Evolutionary conservation across 352 stramenopile species (phyloP).

Genomic region (Phytopythium litorale): DNA sequence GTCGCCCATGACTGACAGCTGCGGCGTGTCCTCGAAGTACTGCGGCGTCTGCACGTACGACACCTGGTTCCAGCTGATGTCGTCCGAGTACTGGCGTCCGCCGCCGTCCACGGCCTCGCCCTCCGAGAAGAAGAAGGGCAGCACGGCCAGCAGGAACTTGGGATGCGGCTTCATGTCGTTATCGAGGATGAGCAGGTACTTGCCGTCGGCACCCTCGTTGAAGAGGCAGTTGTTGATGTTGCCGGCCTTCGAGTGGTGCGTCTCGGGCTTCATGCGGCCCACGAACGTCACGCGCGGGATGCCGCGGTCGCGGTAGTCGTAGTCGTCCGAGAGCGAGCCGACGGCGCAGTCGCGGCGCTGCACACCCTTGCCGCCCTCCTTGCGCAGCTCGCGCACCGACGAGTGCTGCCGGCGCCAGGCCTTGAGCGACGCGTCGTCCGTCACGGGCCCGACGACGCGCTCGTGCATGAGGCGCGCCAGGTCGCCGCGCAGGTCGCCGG

Average conservation of each 20-base stretch:
- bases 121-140: conserved; percentile 90
- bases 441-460: conserved; percentile 70
- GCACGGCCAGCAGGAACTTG: conserved; percentile 82
- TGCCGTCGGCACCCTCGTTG: conserved; percentile 86
- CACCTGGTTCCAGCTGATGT: conserved; percentile 89
- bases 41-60: conserved; percentile 88
- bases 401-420: conserved; percentile 85
- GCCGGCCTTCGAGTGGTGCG: conserved; percentile 89
- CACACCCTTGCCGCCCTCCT: conserved; percentile 76
- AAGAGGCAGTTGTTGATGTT: conserved; percentile 92
- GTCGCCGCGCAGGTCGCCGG: conserved; percentile 79
- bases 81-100: conserved; percentile 83
- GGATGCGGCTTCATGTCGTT: conserved; percentile 91
- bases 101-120: conserved; percentile 80
- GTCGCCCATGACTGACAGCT: conserved; percentile 84
- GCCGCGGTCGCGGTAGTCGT: conserved; percentile 88
- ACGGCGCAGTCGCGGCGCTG: conserved; percentile 84
- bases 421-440: conserved; percentile 76
- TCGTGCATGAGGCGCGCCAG: conserved; percentile 86
- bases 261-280: conserved; percentile 85
- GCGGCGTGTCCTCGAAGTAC: conserved; percentile 88
- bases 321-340: conserved; percentile 84
- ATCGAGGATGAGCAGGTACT: conserved; percentile 90
- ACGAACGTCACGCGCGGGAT: conserved; percentile 85
- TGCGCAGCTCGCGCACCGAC: conserved; percentile 78